These are phyloP conservation scores for Leucocoprinus leucothites DNA, from an alignment of 768 basidiomycete genomes.

Conservation along the genomic window DNA sequence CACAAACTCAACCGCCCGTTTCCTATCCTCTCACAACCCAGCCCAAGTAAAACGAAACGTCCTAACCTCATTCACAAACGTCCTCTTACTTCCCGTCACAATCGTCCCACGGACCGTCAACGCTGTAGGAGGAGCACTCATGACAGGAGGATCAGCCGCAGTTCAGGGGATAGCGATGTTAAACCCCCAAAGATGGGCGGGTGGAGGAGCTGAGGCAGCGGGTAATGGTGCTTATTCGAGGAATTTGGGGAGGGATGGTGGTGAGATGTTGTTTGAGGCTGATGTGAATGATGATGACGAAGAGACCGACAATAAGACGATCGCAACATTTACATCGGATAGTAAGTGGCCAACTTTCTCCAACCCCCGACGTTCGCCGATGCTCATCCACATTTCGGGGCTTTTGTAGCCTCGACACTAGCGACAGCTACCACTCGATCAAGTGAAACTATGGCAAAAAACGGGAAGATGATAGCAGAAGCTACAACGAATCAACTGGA, in stretches of 20 bases:
- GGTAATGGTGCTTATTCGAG: conserved; percentile 29
- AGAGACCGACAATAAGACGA: not conserved
- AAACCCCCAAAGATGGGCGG: conserved; percentile 85
- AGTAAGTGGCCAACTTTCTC: conserved; percentile 10
- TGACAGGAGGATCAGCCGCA: conserved; percentile 72
- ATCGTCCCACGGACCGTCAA: conserved; percentile 87
- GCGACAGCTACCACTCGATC: conserved; percentile 3
- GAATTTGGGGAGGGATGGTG: conserved; percentile 34
- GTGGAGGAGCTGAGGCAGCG: conserved; percentile 24
- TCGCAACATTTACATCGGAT: conserved; percentile 6
- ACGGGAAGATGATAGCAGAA: conserved; percentile 5
- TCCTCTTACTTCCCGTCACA: conserved; percentile 90
- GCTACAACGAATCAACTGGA: conserved; percentile 52
- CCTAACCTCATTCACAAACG: conserved; percentile 85
- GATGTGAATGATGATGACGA: conserved; percentile 24
- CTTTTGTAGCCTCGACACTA: not conserved
- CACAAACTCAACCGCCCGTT: conserved; percentile 39
- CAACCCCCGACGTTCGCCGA: not conserved
- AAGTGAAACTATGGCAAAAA: not conserved
- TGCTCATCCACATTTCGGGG: not conserved
- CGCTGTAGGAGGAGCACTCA: conserved; percentile 62
- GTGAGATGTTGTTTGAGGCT: conserved; percentile 47
- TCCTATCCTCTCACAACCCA: conserved; percentile 83
- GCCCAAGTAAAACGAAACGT: conserved; percentile 91
- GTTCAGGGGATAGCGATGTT: conserved; percentile 87